Percentiles rank a stretch among this genome's conserved stretches.
Evolutionary conservation across 2,329 filamentous ascomycete genomes (phyloP).

Genomic region (Aquanectria penicillioides): DNA sequence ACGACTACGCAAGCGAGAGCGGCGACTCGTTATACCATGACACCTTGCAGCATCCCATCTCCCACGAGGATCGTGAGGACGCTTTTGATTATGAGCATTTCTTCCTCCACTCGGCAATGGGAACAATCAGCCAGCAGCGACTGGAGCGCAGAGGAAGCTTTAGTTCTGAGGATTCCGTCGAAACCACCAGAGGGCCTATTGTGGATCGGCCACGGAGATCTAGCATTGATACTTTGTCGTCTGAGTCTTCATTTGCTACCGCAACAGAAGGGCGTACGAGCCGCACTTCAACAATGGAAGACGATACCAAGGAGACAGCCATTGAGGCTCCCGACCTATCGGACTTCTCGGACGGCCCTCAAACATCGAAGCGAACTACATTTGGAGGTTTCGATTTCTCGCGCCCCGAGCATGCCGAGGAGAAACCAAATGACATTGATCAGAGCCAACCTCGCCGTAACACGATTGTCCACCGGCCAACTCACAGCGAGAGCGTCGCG

Average conservation of each 20-base stretch:
- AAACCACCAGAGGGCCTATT: slow-evolving; percentile 65
- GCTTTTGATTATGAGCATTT: slow-evolving; percentile 98
- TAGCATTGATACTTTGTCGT: slow-evolving; percentile 62
- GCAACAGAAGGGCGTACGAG: slow-evolving; percentile 61
- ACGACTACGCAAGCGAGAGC: slow-evolving; percentile 67
- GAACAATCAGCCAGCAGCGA: slow-evolving; percentile 68
- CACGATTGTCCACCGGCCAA: slow-evolving; percentile 55
- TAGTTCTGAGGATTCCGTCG: slow-evolving; percentile 68
- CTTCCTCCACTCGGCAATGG: slow-evolving; percentile 92
- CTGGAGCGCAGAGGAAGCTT: slow-evolving; percentile 50
- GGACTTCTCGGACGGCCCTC: slow-evolving; percentile 33
- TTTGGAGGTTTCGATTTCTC: slow-evolving; percentile 42
- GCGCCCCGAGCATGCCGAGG: slow-evolving; percentile 27
- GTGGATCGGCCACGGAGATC: slow-evolving; percentile 49
- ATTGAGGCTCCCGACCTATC: slow-evolving; percentile 34
- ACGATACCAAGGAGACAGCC: slow-evolving; percentile 29
- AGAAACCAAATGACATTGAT: slow-evolving; percentile 40
- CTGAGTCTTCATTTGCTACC: slow-evolving; percentile 65
- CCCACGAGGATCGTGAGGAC: slow-evolving; percentile 93
- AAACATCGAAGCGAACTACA: slow-evolving; percentile 34
- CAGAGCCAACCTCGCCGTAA: slow-evolving; percentile 38
- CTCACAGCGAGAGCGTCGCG: slow-evolving; percentile 28
- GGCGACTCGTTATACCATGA: slow-evolving; percentile 73
- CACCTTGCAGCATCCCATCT: slow-evolving; percentile 67
- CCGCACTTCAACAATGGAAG: slow-evolving; percentile 44